Conservation (phyloP, 1,284 basidiomycete species). For the Cryptococcus jaspeensis region DNA sequence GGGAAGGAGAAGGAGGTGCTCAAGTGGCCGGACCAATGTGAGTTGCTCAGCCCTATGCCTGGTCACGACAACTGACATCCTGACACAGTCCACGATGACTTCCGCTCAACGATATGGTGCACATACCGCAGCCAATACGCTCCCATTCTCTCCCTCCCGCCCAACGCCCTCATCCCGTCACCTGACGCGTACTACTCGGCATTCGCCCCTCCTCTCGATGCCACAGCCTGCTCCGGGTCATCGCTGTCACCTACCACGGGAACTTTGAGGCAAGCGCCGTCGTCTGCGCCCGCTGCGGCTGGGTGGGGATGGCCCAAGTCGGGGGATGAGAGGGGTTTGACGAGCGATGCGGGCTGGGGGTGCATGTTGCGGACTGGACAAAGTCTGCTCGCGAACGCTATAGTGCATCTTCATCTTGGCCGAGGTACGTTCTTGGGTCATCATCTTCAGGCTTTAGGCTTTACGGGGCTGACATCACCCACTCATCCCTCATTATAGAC, state of each 20-base stretch:
- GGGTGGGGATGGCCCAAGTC: constrained; percentile 51
- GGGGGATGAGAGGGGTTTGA: constrained; percentile 69
- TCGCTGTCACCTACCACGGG: neutral
- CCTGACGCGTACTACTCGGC: constrained; percentile 55
- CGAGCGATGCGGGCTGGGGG: constrained; percentile 94
- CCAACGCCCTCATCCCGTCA: constrained; percentile 36
- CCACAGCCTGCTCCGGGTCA: constrained; percentile 27
- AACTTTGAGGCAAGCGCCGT: constrained; percentile 1
- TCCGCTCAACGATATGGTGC: constrained; percentile 81
- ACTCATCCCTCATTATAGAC: constrained; percentile 55
- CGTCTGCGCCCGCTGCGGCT: constrained; percentile 16
- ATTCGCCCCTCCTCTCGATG: constrained; percentile 54
- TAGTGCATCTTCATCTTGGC: constrained; percentile 79
- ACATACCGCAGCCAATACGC: constrained; percentile 89
- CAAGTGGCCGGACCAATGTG: constrained; percentile 50
- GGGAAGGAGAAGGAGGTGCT: constrained; percentile 40
- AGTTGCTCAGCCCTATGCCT: constrained; percentile 12
- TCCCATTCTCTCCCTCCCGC: constrained; percentile 65
- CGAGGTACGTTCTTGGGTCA: constrained; percentile 62
- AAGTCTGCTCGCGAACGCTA: constrained; percentile 83
- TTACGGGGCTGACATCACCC: neutral
- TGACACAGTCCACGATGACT: constrained; percentile 80
- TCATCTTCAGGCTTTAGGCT: no score
- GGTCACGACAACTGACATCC: neutral
- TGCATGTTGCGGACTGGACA: constrained; percentile 97